A percentile compares a stretch with the other conserved stretches of the same genome.
phyloP scores from a whole-genome alignment of 192 early-diverging fungal genomes.

The Podila clonocystis region DNA sequence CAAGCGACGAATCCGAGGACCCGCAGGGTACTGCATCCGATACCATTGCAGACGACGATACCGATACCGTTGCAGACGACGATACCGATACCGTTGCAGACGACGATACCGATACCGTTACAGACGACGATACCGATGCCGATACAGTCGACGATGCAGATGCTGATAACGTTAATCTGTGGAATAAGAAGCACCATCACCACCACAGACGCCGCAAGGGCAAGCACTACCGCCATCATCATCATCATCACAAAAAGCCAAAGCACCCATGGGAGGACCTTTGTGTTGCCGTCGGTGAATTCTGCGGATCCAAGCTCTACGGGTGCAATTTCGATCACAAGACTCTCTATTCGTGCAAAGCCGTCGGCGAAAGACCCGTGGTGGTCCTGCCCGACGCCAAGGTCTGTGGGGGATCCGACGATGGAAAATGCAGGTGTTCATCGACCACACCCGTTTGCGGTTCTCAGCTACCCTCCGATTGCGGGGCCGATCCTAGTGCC shows the following conservation, averaged over 20 bases:
- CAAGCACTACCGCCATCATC: neutral
- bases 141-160: neutral
- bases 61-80: neutral
- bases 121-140: neutral
- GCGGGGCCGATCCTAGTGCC: neutral
- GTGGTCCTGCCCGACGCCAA: neutral
- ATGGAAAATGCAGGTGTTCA: neutral
- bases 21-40: neutral
- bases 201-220: neutral
- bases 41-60: neutral
- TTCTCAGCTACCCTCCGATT: neutral
- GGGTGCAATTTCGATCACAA: neutral
- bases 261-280: neutral
- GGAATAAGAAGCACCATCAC: neutral
- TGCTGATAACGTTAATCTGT: neutral
- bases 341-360: neutral
- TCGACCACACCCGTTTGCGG: neutral
- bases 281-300: slow-evolving; percentile 1
- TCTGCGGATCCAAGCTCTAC: neutral
- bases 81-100: neutral
- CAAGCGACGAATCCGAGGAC: neutral
- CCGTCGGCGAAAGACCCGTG: neutral
- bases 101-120: neutral
- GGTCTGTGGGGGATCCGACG: slow-evolving; percentile 4
- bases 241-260: neutral